These are phyloP conservation scores for Aspergillus uvarum DNA, from an alignment of 2,329 filamentous ascomycete genomes.

Conservation along the genomic window DNA sequence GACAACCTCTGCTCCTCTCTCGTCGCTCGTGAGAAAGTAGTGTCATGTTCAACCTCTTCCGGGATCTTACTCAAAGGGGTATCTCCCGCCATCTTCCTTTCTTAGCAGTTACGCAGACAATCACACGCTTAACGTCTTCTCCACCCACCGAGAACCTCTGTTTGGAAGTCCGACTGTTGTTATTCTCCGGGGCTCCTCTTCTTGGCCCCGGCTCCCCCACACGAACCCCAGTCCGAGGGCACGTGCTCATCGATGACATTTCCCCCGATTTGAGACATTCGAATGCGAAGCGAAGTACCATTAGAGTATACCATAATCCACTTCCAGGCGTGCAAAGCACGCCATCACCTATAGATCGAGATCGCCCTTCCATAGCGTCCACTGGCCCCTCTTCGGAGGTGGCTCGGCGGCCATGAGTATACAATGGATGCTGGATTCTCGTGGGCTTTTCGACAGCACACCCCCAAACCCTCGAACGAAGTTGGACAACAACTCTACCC, in stretches of 20 bases:
- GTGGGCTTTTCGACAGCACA: constrained; percentile 47
- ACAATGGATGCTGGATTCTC: constrained; percentile 31
- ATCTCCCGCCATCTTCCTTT: not conserved
- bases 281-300: not conserved
- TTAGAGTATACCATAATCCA: not conserved
- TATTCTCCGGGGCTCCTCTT: not conserved
- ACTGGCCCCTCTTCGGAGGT: constrained; percentile 40
- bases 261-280: not conserved
- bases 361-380: constrained; percentile 4
- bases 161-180: not conserved
- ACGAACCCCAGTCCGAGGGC: not conserved
- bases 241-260: not conserved
- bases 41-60: not conserved
- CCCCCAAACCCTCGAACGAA: constrained; percentile 54
- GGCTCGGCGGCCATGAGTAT: constrained; percentile 28
- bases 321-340: not conserved
- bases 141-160: not conserved
- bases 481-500: constrained; percentile 74
- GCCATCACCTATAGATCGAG: constrained; percentile 2
- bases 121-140: not conserved
- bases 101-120: not conserved
- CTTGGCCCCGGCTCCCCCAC: constrained; percentile 1
- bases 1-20: not conserved
- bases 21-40: not conserved
- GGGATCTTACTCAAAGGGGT: not conserved